A percentile compares a stretch with the other conserved stretches of the same genome.
These are phyloP conservation scores for Pseudoturritis turrita DNA, from an alignment of 345 rosid species.

Conservation along the genomic window DNA sequence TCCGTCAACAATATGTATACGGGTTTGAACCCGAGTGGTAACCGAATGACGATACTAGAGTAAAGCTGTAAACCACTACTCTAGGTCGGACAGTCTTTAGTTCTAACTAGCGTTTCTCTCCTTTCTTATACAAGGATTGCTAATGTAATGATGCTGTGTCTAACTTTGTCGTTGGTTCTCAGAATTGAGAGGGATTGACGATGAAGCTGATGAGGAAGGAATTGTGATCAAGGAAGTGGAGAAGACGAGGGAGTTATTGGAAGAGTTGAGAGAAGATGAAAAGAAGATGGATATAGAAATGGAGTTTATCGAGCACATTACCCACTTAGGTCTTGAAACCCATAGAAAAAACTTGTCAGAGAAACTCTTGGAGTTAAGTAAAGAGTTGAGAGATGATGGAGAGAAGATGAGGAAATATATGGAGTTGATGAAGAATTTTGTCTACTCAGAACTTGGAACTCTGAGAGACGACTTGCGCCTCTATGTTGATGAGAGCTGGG, in stretches of 20 bases:
- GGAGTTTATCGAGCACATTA: not conserved
- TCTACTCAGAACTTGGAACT: not conserved
- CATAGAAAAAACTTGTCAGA: not conserved
- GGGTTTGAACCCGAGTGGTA: not conserved
- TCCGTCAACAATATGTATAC: too few relatives aligned
- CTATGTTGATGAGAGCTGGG: not conserved
- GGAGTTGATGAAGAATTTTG: not conserved
- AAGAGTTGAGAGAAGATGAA: constrained; percentile 13
- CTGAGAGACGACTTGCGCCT: not conserved
- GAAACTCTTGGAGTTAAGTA: not conserved
- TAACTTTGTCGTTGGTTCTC: not conserved
- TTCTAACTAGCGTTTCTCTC: not conserved
- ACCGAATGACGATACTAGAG: too few relatives aligned
- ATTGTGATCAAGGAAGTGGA: not conserved
- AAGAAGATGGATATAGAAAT: not conserved
- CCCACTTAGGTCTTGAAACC: not conserved
- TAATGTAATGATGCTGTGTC: not conserved
- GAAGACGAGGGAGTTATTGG: not conserved
- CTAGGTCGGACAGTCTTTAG: not conserved
- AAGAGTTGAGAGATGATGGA: constrained; percentile 3
- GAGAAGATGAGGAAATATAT: not conserved
- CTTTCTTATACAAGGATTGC: not conserved
- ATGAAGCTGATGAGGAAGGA: not conserved
- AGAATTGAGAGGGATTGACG: not conserved
- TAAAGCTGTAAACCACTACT: too few relatives aligned